Evolutionary conservation across 2,329 filamentous ascomycete genomes (phyloP), one percentile per base, ranked within the genome.

Genomic region (Endocalyx cinctus): DNA sequence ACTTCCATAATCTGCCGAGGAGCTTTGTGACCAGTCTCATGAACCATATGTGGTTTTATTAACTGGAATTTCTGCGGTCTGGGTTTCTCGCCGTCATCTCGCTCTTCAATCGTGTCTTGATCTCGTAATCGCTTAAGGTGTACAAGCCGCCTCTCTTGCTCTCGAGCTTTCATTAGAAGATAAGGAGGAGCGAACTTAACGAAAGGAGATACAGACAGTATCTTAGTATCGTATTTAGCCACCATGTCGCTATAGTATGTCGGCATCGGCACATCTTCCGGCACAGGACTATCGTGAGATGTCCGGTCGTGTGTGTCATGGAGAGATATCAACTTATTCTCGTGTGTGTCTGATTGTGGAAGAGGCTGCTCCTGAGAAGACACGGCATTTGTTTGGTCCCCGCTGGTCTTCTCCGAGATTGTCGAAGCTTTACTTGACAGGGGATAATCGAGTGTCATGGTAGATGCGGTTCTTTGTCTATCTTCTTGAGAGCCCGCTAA

Each of bases 241-340:
- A 97, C 88, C 73, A 96, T 87, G 54, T 95, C 87, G 54, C 89
- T 89, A 56, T 97, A 97, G 52, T 89, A 95, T 1, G 86, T 94
- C 4, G 90, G 87, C 68, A 87, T 85, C 1, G 87, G 85, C 25
- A 87, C 70, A 55, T 90, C 83, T 47, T 90, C 85, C 4, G 82
- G 82, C 5, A 86, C 71, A 27, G 80, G 74, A 32, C 66, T 70
- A 20, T 76, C 70, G 17, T 70, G 63, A 2, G 64, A 60, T 7
- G 57, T 55, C 26, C 67, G 59, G 6, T 62, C 51, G 35, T 72
- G 66, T 10, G 58, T 58, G 17, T 70, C 65, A 35, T 70, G 67
- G 8, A 69, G 52, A 4, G 61, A 63, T 17, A 64, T 46, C 17
- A 60, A 23, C 22, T 43, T 53, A 25, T 56, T 48, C 1, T 45